Base-by-base conservation (phyloP, 2,329 filamentous ascomycete species). In the Fusarium anguioides region DNA sequence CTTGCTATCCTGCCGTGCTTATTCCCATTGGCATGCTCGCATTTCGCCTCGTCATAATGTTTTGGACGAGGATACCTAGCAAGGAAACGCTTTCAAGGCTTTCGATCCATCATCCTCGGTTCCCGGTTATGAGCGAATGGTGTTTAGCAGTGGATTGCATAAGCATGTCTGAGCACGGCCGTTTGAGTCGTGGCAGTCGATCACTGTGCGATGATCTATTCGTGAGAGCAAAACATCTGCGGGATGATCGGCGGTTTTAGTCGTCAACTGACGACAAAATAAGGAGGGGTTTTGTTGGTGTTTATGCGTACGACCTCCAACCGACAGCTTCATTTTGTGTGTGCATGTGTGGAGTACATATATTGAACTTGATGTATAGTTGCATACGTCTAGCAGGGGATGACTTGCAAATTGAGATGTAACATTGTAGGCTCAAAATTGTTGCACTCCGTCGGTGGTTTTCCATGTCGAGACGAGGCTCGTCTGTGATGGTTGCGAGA, bases 161-260 rank as follows among this genome's bases (percentile, higher is more conserved):
- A 54, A 66, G 65, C 66, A 68, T 67, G 63, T 39, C 35, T 59
- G 52, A 59, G 64, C 54, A 54, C 36, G 50, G 65, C 48, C 66
- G 48, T 63, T 63, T 69, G 53, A 59, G 52, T 68, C 51, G 66
- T 69, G 65, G 55, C 50, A 66, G 54, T 26, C 60, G 65, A 68
- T 68, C 65, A 69, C 47, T 51, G 47, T 61, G 65, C 57, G 54
- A 58, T 48, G 56, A 64, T 68, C 60, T 48, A 37, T 66, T 68
- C 41, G 36, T 54, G 47, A 35, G 57, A 51, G 50, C 23, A 47
- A 52, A 68, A 60, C 52, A 44, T 45, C 21, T 49, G 49, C 23
- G 46, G 60, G 39, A 57, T 45, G 65, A 68, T 68, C 65, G 50
- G 65, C 65, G 39, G 21, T 51, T 27, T 37, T 46, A 55, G 54